Percentiles rank a stretch among this genome's conserved stretches.
These are phyloP conservation scores for Apiotrichum sp. DNA, from an alignment of 1,284 basidiomycete species.

Conservation along the genomic window DNA sequence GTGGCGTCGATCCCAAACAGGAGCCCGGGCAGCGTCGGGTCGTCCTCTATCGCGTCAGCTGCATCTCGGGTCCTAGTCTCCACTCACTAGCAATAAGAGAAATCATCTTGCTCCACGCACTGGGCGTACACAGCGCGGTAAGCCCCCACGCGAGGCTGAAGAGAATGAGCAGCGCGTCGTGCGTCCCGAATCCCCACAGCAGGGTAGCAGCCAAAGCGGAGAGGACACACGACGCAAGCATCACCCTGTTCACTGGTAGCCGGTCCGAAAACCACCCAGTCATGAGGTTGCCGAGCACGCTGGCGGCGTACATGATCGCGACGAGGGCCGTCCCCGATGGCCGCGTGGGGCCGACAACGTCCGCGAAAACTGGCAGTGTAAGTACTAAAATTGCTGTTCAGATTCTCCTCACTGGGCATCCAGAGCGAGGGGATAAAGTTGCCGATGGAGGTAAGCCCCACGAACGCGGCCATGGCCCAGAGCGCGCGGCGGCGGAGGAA, in stretches of 20 bases:
- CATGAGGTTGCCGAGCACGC: slow-evolving; percentile 36
- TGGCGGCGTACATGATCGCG: slow-evolving; percentile 41
- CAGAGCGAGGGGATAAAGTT: slow-evolving; percentile 44
- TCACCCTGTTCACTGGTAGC: slow-evolving; percentile 26
- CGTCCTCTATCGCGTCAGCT: slow-evolving; percentile 7
- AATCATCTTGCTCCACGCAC: slow-evolving; percentile 7
- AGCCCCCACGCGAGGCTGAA: slow-evolving; percentile 33
- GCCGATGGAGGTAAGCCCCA: slow-evolving; percentile 37
- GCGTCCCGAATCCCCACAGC: slow-evolving; percentile 44
- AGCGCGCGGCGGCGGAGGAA: slow-evolving; percentile 26
- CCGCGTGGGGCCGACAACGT: slow-evolving; percentile 29
- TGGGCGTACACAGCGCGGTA: slow-evolving; percentile 26
- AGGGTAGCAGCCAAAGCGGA: slow-evolving; percentile 34
- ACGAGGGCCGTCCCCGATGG: slow-evolving; percentile 39
- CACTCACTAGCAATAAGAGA: background rate
- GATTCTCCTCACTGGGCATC: slow-evolving; percentile 9
- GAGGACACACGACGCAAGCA: slow-evolving; percentile 31
- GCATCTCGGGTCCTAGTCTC: too few relatives aligned
- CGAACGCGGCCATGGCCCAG: slow-evolving; percentile 26
- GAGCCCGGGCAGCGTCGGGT: slow-evolving; percentile 28
- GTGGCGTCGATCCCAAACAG: slow-evolving; percentile 39
- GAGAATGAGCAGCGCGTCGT: slow-evolving; percentile 20
- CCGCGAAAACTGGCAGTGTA: slow-evolving; percentile 27
- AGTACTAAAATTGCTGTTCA: background rate
- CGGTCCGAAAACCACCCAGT: slow-evolving; percentile 40